Base-by-base conservation (phyloP, 192 early-diverging fungal species). In the Backusella parvicylindrica region DNA sequence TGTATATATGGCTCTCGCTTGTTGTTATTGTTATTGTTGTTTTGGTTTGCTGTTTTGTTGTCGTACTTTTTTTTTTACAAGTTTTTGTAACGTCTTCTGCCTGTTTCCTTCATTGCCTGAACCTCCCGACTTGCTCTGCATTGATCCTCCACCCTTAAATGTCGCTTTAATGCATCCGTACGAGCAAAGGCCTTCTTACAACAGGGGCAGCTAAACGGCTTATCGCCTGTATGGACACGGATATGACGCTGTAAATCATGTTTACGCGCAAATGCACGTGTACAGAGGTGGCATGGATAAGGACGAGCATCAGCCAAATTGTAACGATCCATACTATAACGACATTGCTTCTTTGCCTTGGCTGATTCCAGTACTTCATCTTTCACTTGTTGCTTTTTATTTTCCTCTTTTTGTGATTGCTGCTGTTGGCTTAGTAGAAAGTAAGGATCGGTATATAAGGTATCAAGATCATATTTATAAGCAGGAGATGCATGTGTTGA, bases 211-310 rank as follows among this genome's bases (percentile, higher is more conserved):
- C 80, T 77, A 84, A 92, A 93, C 0, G 94, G 91, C 43, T 89
- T 91, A 12, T 81, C 87, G 0, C 89, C 89, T 0, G 89, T 89
- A 60, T 91, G 89, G 13, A 89, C 85, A 37, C 89, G 82, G 35
- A 84, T 86, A 65, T 95, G 93, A 23, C 94, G 81, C 68, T 92
- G 87, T 31, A 92, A 81, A 85, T 95, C 94, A 75, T 95, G 94
- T 73, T 92, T 92, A 11, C 94, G 87, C 8, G 89, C 84, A 81
- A 95, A 96, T 6, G 91, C 88, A 21, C 87, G 64, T 1, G 84
- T 50, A 77, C 94, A 96, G 13, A 82, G 37, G 28, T 79, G 67
- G 67, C 94, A 95, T 33, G 75, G 75, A 78, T 89, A 91, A 4
- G 93, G 90, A 41, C 68, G 23, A 41, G 5, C 15, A 28, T 43